These are phyloP conservation scores for Pinus taeda DNA, from an alignment of 75 land plant species.

Conservation along the genomic window DNA sequence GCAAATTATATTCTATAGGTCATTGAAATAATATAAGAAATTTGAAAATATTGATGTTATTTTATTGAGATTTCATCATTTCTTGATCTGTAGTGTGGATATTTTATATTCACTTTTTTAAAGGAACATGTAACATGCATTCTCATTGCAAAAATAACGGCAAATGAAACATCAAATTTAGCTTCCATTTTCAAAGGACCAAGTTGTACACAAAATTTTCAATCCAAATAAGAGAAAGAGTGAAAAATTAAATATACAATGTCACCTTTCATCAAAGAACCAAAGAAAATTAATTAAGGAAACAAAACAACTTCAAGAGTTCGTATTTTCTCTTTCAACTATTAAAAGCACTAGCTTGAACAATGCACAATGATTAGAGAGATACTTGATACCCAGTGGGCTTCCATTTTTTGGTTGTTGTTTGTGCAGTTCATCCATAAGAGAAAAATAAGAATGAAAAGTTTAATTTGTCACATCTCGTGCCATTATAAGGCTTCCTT, in stretches of 20 bases:
- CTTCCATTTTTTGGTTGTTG: slow-evolving; percentile 42
- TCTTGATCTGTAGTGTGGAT: background rate
- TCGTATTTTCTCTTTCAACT: background rate
- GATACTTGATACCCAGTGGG: slow-evolving; percentile 71
- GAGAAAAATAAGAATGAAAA: slow-evolving; percentile 68
- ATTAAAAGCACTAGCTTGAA: background rate
- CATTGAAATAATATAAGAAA: too few species aligned
- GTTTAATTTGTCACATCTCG: slow-evolving; percentile 72
- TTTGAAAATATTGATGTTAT: background rate
- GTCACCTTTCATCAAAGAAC: background rate
- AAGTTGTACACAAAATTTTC: background rate
- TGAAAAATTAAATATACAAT: background rate
- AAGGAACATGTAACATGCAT: background rate
- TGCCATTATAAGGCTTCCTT: slow-evolving; percentile 62
- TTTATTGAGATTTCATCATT: background rate
- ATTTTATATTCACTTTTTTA: background rate
- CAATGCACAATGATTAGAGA: background rate
- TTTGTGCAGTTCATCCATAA: slow-evolving; percentile 60
- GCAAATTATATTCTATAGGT: too few species aligned
- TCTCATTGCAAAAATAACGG: background rate
- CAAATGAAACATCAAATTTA: background rate
- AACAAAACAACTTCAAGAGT: background rate
- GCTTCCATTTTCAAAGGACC: background rate
- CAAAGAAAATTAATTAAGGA: background rate
- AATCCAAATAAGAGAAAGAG: background rate